These are phyloP conservation scores for Hansenula sp. DNA, from an alignment of 1,139 yeast genomes.

Conservation along the genomic window DNA sequence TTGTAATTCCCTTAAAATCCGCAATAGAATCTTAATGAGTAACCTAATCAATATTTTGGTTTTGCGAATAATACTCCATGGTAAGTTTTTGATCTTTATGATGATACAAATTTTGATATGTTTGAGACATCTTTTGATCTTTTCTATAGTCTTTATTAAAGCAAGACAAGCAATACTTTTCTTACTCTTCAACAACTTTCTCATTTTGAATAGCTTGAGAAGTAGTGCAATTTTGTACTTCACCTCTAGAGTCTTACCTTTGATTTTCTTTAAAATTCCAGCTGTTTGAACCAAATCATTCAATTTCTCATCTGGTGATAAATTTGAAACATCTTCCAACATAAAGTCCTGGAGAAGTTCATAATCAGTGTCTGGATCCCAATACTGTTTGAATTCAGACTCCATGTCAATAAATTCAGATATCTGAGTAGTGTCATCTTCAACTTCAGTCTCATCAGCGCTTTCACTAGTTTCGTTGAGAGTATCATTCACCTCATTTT, in stretches of 20 bases:
- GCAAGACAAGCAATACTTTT: background rate
- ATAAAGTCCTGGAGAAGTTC: constrained; percentile 3
- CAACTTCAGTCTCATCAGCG: background rate
- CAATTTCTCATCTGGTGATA: background rate
- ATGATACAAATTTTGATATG: background rate
- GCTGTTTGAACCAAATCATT: constrained; percentile 2
- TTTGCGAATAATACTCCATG: background rate
- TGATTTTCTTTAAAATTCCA: constrained; percentile 1
- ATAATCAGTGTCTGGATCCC: constrained; percentile 13
- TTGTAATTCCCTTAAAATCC: constrained; percentile 2
- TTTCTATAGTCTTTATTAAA: constrained; percentile 2
- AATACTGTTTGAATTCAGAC: constrained; percentile 2
- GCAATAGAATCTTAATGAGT: background rate
- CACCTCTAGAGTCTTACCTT: background rate
- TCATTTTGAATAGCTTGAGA: background rate
- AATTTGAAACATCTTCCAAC: background rate
- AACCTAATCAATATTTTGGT: constrained; percentile 1
- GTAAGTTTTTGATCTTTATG: background rate
- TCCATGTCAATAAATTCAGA: background rate
- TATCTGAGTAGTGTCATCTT: background rate
- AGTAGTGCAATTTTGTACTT: background rate
- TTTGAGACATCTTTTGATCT: background rate
- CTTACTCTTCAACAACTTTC: constrained; percentile 1
- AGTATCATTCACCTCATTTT: background rate
- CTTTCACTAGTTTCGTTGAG: too few relatives aligned